Evolutionary conservation across 2,329 filamentous ascomycete genomes (phyloP).

Genomic region (Elsinoe fawcettii): DNA sequence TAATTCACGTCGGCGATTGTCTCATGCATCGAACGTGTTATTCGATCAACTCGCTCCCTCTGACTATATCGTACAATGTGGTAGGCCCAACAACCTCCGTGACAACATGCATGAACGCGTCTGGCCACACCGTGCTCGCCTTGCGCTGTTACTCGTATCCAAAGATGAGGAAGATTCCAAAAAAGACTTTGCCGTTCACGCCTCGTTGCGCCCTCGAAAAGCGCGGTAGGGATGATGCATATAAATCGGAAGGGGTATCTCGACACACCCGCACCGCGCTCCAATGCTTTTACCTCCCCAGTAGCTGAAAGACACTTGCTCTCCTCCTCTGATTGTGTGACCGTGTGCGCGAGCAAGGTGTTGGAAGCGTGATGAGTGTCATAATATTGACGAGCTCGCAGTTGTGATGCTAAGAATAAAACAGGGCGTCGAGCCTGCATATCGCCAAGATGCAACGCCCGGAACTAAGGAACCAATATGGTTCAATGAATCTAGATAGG

Average conservation of each 20-base stretch:
- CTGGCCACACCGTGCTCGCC: not conserved
- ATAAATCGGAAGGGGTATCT: slow-evolving; percentile 11
- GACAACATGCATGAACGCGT: not conserved
- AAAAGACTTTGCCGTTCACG: slow-evolving; percentile 10
- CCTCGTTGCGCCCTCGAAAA: slow-evolving; percentile 5
- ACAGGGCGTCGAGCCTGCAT: not conserved
- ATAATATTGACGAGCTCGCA: not conserved
- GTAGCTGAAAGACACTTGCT: not conserved
- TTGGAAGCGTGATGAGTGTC: not conserved
- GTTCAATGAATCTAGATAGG: not conserved
- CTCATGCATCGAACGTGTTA: not conserved
- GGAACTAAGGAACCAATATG: no score
- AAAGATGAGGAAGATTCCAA: slow-evolving; percentile 8
- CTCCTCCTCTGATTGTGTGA: not conserved
- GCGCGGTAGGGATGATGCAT: slow-evolving; percentile 10
- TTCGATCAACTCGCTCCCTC: not conserved
- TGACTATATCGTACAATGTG: not conserved
- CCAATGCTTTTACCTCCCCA: slow-evolving; percentile 6
- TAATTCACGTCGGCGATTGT: not conserved
- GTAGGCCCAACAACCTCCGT: not conserved
- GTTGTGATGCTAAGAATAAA: not conserved
- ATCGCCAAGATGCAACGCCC: not conserved
- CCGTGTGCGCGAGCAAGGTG: not conserved
- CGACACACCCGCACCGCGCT: slow-evolving; percentile 7
- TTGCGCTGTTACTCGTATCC: slow-evolving; percentile 4